Base-by-base conservation (phyloP, 2,329 filamentous ascomycete genomes). In the Neofusicoccum parvum region DNA sequence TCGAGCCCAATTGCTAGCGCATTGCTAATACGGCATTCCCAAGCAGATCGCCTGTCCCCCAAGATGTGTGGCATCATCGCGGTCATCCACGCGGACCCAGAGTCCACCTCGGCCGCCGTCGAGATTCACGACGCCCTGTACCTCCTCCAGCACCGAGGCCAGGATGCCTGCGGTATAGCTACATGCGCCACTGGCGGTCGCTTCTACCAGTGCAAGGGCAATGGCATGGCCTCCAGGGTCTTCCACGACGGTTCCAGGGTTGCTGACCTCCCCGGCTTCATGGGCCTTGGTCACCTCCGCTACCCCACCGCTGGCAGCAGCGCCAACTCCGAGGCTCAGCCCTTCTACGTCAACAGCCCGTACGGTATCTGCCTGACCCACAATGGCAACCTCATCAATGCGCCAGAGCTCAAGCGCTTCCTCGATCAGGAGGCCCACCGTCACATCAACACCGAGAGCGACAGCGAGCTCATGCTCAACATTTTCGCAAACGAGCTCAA, bases 281-380 rank as follows among this genome's bases (percentile, higher is more conserved):
- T 95, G 90, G 92, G 92, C 68, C 85, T 97, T 67, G 90, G 87
- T 48, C 94, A 97, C 78, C 79, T 97, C 70, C 85, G 94, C 76
- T 97, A 97, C 78, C 94, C 94, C 11, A 97, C 94, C 7, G 91
- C 91, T 12, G 94, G 94, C 65, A 95, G 89, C 76, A 91, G 90
- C 70, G 87, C 87, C 66, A 94, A 92, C 73, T 89, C 92, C 7
- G 92, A 97, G 79, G 92, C 92, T 11, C 93, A 97, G 79, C 94
- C 94, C 0, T 96, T 97, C 78, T 97, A 95, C 75, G 92, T 95
- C 72, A 96, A 96, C 81, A 83, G 81, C 68, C 92, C 92, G 1
- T 95, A 92, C 74, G 92, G 92, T 54, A 90, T 96, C 71, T 91
- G 86, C 73, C 86, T 95, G 75, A 86, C 89, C 23, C 90, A 95